A percentile compares a stretch with the other conserved stretches of the same genome.
Conservation (phyloP, 148 eudicot genomes). For the Pouteria glomerata region DNA sequence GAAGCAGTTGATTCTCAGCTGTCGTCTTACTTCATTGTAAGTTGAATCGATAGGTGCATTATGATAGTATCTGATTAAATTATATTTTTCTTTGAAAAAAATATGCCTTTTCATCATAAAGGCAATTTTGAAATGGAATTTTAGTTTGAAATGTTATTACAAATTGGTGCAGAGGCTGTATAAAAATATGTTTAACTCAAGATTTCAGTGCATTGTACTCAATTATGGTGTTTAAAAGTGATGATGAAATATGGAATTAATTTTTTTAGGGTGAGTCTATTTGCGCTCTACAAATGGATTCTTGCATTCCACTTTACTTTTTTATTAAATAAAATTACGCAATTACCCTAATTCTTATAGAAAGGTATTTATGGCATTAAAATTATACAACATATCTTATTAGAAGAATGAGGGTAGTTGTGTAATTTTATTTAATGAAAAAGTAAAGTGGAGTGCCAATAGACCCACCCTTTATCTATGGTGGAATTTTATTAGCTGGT, state of each 20-base stretch:
- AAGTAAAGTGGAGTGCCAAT: neutral
- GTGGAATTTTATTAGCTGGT: neutral
- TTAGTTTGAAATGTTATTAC: neutral
- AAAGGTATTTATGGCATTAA: no score
- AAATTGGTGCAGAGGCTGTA: neutral
- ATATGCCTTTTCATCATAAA: neutral
- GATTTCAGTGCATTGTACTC: neutral
- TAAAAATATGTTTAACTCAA: neutral
- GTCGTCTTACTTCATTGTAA: constrained; percentile 62
- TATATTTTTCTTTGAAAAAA: neutral
- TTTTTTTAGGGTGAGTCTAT: no score
- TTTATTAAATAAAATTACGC: no score
- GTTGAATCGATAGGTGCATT: constrained; percentile 11
- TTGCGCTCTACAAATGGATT: no score
- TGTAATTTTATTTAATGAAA: no score
- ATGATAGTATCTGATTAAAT: neutral
- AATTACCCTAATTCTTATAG: no score
- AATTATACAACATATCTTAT: no score
- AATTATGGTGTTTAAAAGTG: neutral
- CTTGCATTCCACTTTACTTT: no score
- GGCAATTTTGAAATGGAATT: neutral
- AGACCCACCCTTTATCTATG: neutral
- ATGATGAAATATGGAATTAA: no score
- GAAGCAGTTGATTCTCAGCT: constrained; percentile 93
- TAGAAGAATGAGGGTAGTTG: no score